A percentile compares a stretch with the other conserved stretches of the same genome.
These are phyloP conservation scores for Boechera retrofracta DNA, from an alignment of 345 rosid species.

Conservation along the genomic window DNA sequence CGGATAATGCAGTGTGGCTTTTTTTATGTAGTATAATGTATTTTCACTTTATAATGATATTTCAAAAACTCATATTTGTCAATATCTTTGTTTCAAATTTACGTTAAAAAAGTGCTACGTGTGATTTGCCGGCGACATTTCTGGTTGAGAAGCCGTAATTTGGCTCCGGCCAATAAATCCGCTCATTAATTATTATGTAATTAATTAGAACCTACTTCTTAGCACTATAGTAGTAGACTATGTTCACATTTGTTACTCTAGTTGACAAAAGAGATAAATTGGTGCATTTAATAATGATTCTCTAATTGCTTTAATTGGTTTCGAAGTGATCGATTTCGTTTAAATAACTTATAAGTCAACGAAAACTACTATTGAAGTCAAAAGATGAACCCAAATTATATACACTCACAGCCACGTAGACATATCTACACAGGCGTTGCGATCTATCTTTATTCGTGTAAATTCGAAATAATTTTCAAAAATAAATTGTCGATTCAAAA, in stretches of 20 bases:
- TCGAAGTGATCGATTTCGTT: conserved; percentile 42
- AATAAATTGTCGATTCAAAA: not conserved
- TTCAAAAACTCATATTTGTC: not conserved
- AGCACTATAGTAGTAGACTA: conserved; percentile 16
- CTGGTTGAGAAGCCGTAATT: conserved; percentile 38
- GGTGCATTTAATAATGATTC: conserved; percentile 24
- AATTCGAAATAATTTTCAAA: not conserved
- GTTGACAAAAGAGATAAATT: conserved; percentile 30
- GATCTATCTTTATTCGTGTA: not conserved
- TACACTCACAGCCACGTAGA: conserved; percentile 32
- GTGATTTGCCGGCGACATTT: conserved; percentile 31
- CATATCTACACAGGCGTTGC: conserved; percentile 18
- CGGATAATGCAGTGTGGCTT: conserved; percentile 31
- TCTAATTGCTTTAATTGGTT: conserved; percentile 38
- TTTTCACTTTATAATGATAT: conserved; percentile 21
- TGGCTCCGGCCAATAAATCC: conserved; percentile 38
- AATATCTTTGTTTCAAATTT: conserved; percentile 26
- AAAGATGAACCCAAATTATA: conserved; percentile 24
- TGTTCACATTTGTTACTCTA: conserved; percentile 40
- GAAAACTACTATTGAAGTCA: conserved; percentile 28
- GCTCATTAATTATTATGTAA: conserved; percentile 22
- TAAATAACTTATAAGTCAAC: conserved; percentile 43
- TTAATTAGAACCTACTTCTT: conserved; percentile 26
- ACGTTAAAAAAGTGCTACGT: conserved; percentile 33
- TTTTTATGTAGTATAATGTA: not conserved